phyloP scores from a whole-genome alignment of 1,284 basidiomycete genomes.

The Malassezia obtusa region DNA sequence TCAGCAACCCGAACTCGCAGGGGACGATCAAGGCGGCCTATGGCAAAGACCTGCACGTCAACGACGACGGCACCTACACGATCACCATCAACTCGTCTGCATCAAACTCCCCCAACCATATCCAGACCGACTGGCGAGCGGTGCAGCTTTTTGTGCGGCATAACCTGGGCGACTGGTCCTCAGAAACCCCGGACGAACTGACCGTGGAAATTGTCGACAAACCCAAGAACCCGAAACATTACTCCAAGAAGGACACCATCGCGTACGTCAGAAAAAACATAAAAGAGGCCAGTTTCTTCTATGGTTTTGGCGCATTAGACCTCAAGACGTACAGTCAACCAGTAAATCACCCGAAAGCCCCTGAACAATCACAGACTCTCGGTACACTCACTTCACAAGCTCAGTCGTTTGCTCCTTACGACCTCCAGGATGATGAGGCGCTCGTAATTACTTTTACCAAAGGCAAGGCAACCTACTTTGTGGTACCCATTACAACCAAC shows the following conservation, averaged over 20 bases:
- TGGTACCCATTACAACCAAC: conserved; percentile 7
- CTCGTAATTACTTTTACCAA: conserved; percentile 10
- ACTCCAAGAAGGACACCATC: conserved; percentile 2
- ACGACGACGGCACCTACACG: conserved; percentile 12
- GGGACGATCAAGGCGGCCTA: conserved; percentile 5
- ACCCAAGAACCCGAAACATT: not conserved
- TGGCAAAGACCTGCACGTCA: conserved; percentile 5
- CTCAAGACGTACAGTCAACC: conserved; percentile 8
- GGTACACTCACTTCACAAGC: conserved; percentile 18
- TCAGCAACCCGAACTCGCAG: conserved; percentile 16
- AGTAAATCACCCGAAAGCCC: not conserved
- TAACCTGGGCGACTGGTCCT: conserved; percentile 15
- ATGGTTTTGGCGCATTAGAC: conserved; percentile 16
- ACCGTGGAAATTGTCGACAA: conserved; percentile 4
- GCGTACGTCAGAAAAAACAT: conserved; percentile 1
- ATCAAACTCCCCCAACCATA: conserved; percentile 3
- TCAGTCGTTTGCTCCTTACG: conserved; percentile 8
- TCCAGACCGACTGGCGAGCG: conserved; percentile 5
- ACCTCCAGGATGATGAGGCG: conserved; percentile 10
- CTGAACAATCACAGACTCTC: conserved; percentile 3
- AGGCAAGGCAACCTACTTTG: conserved; percentile 14
- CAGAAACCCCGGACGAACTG: conserved; percentile 12
- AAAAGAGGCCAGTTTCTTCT: conserved; percentile 13
- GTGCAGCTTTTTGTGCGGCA: conserved; percentile 13
- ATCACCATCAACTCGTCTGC: conserved; percentile 8